phyloP scores from a whole-genome alignment of 2,329 filamentous ascomycete species.

The Fusarium siculi region DNA sequence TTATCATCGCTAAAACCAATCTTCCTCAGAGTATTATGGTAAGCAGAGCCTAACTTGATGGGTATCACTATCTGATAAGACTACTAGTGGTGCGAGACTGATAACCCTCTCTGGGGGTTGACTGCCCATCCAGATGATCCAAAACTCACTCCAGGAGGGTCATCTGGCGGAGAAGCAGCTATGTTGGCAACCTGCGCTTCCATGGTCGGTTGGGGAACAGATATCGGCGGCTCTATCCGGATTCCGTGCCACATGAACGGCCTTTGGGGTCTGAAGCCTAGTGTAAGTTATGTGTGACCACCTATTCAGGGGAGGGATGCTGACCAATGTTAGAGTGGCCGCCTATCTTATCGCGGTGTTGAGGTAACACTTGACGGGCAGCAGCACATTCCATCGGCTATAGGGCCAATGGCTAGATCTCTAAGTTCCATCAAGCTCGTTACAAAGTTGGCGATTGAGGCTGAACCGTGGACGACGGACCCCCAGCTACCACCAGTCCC shows the following conservation, averaged over 20 bases:
- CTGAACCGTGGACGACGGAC: neutral
- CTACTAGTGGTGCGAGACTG: neutral
- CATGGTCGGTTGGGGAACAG: neutral
- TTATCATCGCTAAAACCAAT: neutral
- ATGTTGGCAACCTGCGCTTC: neutral
- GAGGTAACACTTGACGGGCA: neutral
- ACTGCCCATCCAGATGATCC: neutral
- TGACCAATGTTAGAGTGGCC: neutral
- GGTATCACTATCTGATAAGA: neutral
- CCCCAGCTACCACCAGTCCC: neutral
- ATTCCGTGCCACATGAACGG: neutral
- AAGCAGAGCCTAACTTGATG: accelerated
- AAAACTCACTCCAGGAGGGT: neutral
- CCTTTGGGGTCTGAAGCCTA: neutral
- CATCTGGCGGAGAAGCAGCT: neutral
- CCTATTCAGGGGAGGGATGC: no score
- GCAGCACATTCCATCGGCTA: neutral
- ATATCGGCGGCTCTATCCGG: neutral
- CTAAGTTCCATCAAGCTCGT: neutral
- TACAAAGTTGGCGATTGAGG: neutral
- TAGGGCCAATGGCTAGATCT: neutral
- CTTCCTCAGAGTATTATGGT: constrained; percentile 1
- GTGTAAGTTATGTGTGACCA: neutral
- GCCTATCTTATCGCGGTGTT: neutral
- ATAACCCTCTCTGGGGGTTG: neutral